A percentile compares a stretch with the other conserved stretches of the same genome.
Evolutionary conservation across 441 rosid genomes (phyloP).

Genomic region (Gossypium schwendimanii): DNA sequence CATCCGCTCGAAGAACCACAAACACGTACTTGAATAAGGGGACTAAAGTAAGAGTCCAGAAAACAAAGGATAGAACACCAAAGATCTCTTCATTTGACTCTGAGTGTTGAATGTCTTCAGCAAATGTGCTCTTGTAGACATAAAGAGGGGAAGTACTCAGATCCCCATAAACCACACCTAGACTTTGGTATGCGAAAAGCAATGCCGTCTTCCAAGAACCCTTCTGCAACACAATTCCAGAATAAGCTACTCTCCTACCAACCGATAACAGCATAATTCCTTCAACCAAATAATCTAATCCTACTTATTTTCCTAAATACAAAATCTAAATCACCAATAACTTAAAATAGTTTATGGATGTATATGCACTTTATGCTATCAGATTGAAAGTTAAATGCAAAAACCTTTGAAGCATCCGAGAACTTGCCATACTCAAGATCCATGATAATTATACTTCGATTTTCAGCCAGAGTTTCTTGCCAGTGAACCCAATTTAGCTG

Average conservation of each 20-base stretch:
- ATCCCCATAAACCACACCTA: conserved; percentile 95
- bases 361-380: neutral
- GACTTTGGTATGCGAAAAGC: conserved; percentile 88
- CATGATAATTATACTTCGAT: conserved; percentile 34
- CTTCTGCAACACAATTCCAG: conserved; percentile 43
- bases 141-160: conserved; percentile 89
- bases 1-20: conserved; percentile 85
- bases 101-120: conserved; percentile 79
- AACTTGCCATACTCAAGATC: conserved; percentile 58
- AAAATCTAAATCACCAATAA: neutral
- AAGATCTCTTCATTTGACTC: conserved; percentile 82
- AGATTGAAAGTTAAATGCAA: conserved; percentile 14
- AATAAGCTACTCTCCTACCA: conserved; percentile 13
- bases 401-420: conserved; percentile 63
- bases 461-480: conserved; percentile 19
- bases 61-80: conserved; percentile 88
- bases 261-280: neutral
- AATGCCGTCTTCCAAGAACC: conserved; percentile 72
- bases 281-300: conserved; percentile 2
- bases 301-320: neutral
- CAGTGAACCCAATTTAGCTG: conserved; percentile 16
- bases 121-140: conserved; percentile 87
- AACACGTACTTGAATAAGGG: conserved; percentile 89
- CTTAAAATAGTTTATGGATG: neutral
- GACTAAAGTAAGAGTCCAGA: conserved; percentile 91